Evolutionary conservation across 106 monocot genomes (phyloP).

Genomic region (Dactylorhiza incarnata): DNA sequence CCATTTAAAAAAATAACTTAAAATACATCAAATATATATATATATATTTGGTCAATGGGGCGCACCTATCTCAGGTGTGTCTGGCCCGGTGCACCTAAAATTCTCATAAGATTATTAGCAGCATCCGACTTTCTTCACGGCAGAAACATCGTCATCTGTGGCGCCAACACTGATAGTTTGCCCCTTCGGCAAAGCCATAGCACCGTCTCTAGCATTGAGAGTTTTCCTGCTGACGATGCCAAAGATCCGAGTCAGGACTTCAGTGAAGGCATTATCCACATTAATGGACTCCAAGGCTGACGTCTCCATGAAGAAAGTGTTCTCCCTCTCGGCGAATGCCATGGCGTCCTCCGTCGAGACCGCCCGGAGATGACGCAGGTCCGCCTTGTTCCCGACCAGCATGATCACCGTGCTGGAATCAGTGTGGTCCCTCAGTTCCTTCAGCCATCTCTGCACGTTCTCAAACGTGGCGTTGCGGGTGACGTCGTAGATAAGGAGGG

Average conservation of each 20-base stretch:
- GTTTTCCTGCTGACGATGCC: constrained; percentile 14
- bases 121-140: constrained; percentile 17
- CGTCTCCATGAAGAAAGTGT: constrained; percentile 20
- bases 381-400: constrained; percentile 21
- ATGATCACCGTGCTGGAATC: constrained; percentile 21
- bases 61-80: too few relatives aligned
- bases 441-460: constrained; percentile 14
- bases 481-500: constrained; percentile 15
- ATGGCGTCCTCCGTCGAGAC: constrained; percentile 8
- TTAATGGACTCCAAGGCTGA: constrained; percentile 21
- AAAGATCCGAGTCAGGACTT: constrained; percentile 14
- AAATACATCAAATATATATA: too few relatives aligned
- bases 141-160: constrained; percentile 18
- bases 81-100: too few relatives aligned
- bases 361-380: constrained; percentile 14
- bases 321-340: constrained; percentile 15
- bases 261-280: constrained; percentile 16
- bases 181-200: constrained; percentile 9
- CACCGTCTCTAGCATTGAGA: constrained; percentile 4
- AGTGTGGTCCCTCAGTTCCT: constrained; percentile 16
- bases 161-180: constrained; percentile 13
- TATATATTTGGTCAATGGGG: too few relatives aligned
- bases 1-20: too few relatives aligned
- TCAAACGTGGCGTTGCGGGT: constrained; percentile 17
- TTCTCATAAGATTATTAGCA: constrained; percentile 6